Base-by-base conservation (phyloP, 257 asterid species). In the Fraxinus quadrangulata region DNA sequence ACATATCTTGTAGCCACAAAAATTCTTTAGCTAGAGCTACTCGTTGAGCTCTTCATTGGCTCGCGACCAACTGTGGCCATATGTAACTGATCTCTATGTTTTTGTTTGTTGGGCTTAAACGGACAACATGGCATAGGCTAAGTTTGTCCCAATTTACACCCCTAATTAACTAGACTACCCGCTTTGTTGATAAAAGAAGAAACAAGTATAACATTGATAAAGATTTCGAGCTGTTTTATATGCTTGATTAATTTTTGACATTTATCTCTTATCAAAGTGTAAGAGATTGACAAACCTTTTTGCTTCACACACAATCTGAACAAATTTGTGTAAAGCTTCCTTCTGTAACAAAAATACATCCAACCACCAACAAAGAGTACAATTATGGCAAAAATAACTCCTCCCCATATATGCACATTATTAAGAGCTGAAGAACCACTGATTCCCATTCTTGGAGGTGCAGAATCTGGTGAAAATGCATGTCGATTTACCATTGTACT, bases 261-360 rank as follows among this genome's bases (percentile, higher is more conserved):
- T 54, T 49, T 49, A 40, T 2, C 14, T 12, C 49, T 40, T 14
- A 13, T 47, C 5, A 47, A 28, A 49, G 33, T 11, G 37, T 45
- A 2, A 23, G 21, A 12, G 59, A 70, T 76, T 49, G 21, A 79
- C 89, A 42, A 21, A 89, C 96, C 94, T 87, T 59, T 84, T 73
- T 79, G 85, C 39, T 79, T 84, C 49, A 28, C 21, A 16, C 30
- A 66, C 31, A 81, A 59, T 68, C 75, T 83, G 86, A 81, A 11
- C 51, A 42, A 83, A 77, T 70, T 70, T 71, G 85, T 51, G 67
- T 13, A 84, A 69, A 84, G 74, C 86, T 82, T 88, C 84, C 84
- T 89, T 79, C 81, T 85, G 84, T 83, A 91, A 83, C 88, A 88
- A 77, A 84, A 77, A 67, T 75, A 88, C 24, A 84, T 30, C 84